Percentiles rank a stretch among this genome's conserved stretches.
Conservation (phyloP, 768 basidiomycete genomes). For the Gyrodon lividus region DNA sequence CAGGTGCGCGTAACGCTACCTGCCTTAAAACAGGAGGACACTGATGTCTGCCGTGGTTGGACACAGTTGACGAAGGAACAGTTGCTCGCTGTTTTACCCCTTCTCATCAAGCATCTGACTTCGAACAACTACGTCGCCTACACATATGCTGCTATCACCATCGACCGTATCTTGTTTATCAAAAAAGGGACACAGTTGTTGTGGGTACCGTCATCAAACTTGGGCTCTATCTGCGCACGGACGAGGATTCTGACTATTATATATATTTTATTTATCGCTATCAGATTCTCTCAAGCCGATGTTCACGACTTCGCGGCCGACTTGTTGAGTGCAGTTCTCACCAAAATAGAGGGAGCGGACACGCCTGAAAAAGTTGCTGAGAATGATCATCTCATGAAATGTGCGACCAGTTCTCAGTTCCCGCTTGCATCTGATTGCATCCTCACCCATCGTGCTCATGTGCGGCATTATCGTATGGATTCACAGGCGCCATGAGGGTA, state of each 20-base stretch:
- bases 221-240: not conserved
- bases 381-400: conserved; percentile 98
- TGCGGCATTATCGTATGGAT: not conserved
- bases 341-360: conserved; percentile 73
- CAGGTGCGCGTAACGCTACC: conserved; percentile 52
- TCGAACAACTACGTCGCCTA: conserved; percentile 90
- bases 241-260: not conserved
- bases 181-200: conserved; percentile 71
- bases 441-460: not conserved
- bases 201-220: conserved; percentile 45
- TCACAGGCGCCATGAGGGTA: conserved; percentile 87
- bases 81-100: conserved; percentile 85
- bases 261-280: too few relatives aligned
- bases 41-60: not conserved
- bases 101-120: conserved; percentile 77
- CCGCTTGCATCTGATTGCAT: not conserved
- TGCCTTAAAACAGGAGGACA: not conserved
- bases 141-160: conserved; percentile 97
- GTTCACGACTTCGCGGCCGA: conserved; percentile 79
- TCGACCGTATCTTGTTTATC: conserved; percentile 92
- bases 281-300: conserved; percentile 85
- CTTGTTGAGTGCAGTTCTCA: conserved; percentile 69
- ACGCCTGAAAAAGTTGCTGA: conserved; percentile 93
- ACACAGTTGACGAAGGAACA: conserved; percentile 87
- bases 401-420: conserved; percentile 47